Evolutionary conservation across 495 filamentous ascomycete species (phyloP).

Genomic region (Sporormia fimetaria): DNA sequence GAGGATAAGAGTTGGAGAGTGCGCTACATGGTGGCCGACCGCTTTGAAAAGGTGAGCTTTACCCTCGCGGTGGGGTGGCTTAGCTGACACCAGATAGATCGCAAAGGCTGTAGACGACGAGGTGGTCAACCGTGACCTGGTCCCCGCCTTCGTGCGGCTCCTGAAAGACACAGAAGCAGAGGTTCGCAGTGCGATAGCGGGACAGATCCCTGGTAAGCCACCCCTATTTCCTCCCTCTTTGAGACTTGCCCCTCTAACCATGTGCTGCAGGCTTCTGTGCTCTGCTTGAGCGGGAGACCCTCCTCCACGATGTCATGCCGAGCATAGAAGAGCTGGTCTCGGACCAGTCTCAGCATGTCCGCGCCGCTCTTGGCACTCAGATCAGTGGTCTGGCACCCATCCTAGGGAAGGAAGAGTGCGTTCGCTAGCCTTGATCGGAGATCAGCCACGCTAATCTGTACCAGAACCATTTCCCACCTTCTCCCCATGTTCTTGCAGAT

Average conservation of each 20-base stretch:
- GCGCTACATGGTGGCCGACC: slow-evolving; percentile 96
- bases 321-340: slow-evolving; percentile 92
- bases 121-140: slow-evolving; percentile 83
- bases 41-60: slow-evolving; percentile 78
- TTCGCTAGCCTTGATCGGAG: slow-evolving; percentile 8
- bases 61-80: slow-evolving; percentile 8
- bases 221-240: background rate
- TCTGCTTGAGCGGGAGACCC: slow-evolving; percentile 70
- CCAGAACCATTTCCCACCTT: slow-evolving; percentile 85
- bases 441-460: slow-evolving; percentile 13
- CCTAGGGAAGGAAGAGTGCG: slow-evolving; percentile 93
- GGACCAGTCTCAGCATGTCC: slow-evolving; percentile 91
- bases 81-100: slow-evolving; percentile 48
- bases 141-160: slow-evolving; percentile 93
- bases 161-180: slow-evolving; percentile 96
- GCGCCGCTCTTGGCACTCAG: slow-evolving; percentile 88
- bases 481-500: slow-evolving; percentile 98
- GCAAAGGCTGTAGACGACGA: slow-evolving; percentile 97
- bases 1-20: slow-evolving; percentile 99
- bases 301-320: slow-evolving; percentile 94
- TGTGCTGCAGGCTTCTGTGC: slow-evolving; percentile 65
- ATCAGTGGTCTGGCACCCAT: slow-evolving; percentile 96
- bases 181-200: slow-evolving; percentile 91
- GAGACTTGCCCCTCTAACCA: slow-evolving; percentile 24
- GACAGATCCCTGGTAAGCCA: slow-evolving; percentile 77